Evolutionary conservation across 768 basidiomycete species (phyloP).

Genomic region (Leccinum ochraceum): DNA sequence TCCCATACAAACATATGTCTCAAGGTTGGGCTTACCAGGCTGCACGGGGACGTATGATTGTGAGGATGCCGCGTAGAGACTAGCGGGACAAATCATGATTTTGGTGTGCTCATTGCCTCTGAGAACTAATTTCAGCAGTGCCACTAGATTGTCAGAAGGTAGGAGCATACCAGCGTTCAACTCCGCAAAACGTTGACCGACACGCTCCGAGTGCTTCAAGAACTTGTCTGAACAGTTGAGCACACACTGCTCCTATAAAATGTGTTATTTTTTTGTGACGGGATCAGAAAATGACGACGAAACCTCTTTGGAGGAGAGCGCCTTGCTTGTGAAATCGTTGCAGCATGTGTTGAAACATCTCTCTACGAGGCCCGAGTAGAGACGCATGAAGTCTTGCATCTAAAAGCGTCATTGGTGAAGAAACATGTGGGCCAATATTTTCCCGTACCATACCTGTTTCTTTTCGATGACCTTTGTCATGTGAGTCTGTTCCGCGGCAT

Average conservation of each 20-base stretch:
- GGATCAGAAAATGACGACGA: constrained; percentile 5
- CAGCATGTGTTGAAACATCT: constrained; percentile 94
- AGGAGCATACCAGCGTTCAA: constrained; percentile 79
- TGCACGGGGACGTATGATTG: constrained; percentile 1
- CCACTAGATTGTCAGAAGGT: not conserved
- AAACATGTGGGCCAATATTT: not conserved
- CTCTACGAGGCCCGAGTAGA: constrained; percentile 94
- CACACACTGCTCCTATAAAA: constrained; percentile 80
- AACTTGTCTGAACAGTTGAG: constrained; percentile 97
- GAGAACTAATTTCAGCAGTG: constrained; percentile 8
- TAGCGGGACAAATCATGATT: constrained; percentile 24
- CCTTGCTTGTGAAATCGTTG: constrained; percentile 96
- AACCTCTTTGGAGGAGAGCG: constrained; percentile 92
- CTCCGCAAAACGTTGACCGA: constrained; percentile 91
- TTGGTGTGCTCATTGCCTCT: constrained; percentile 35
- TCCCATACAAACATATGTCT: constrained; percentile 16
- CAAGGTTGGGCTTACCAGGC: constrained; percentile 14
- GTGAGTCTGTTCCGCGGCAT: constrained; percentile 90
- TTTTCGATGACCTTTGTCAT: constrained; percentile 95
- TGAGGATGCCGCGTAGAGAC: not conserved
- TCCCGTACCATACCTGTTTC: constrained; percentile 76
- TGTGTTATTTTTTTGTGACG: constrained; percentile 10
- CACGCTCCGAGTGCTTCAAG: constrained; percentile 92
- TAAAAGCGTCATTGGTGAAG: constrained; percentile 31
- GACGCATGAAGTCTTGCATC: constrained; percentile 98